A percentile compares a stretch with the other conserved stretches of the same genome.
Conservation (phyloP, 169 alveolate genomes). For the Pseudocohnilembus persalinus region DNA sequence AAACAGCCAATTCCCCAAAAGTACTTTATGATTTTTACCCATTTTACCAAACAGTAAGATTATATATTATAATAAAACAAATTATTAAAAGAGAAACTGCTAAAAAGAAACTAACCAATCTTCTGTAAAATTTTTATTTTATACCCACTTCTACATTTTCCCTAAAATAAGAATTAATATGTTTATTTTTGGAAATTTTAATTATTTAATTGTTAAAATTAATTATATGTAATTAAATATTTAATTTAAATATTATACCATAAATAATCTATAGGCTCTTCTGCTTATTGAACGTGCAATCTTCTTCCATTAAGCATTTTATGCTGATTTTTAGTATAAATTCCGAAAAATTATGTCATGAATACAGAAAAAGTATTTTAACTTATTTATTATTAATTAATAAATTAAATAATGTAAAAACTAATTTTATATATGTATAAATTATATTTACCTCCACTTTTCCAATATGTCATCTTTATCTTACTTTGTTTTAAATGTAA, state of each 20-base stretch:
- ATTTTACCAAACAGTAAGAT: not conserved
- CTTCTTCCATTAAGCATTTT: not conserved
- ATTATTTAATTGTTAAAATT: too few species aligned
- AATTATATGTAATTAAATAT: too few species aligned
- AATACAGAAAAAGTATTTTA: not conserved
- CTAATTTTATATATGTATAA: too few species aligned
- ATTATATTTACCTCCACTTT: not conserved
- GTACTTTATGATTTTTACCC: not conserved
- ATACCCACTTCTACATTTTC: not conserved
- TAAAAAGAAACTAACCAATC: not conserved
- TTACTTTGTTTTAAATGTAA: too few species aligned
- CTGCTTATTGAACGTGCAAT: not conserved
- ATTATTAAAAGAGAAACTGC: not conserved
- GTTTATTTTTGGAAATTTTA: too few species aligned
- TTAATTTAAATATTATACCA: not conserved
- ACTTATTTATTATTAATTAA: not conserved
- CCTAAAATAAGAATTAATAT: too few species aligned
- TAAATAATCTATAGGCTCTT: not conserved
- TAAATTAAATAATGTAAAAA: not conserved
- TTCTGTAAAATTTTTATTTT: too few species aligned
- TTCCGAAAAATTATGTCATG: not conserved
- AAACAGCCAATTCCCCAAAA: not conserved
- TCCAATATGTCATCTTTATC: not conserved
- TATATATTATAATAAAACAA: too few species aligned
- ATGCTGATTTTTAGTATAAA: too few species aligned